Percentiles rank a stretch among this genome's conserved stretches.
These are phyloP conservation scores for Phialophora chinensis DNA, from an alignment of 2,329 filamentous ascomycete genomes.

Conservation along the genomic window DNA sequence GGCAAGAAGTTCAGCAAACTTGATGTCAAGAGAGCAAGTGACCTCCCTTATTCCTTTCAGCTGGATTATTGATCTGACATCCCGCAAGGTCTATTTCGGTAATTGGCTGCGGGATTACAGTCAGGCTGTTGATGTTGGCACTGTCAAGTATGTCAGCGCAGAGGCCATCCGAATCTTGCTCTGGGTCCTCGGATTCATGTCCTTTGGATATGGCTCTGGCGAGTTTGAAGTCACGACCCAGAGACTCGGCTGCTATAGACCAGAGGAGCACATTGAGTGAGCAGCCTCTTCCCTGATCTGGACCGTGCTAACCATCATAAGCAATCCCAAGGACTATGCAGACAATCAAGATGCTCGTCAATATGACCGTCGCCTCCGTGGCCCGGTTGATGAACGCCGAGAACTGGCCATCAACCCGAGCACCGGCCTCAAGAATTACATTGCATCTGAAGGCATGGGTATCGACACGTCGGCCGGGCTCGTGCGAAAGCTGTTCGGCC, in stretches of 20 bases:
- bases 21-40: conserved; percentile 66
- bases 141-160: conserved; percentile 85
- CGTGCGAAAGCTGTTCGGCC: conserved; percentile 73
- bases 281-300: conserved; percentile 41
- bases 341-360: conserved; percentile 84
- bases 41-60: neutral
- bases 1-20: conserved; percentile 88
- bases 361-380: conserved; percentile 81
- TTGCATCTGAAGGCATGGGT: conserved; percentile 77
- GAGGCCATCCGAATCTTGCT: conserved; percentile 89
- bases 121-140: conserved; percentile 91
- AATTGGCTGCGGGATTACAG: conserved; percentile 96
- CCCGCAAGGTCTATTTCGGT: conserved; percentile 81
- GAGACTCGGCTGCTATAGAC: conserved; percentile 78
- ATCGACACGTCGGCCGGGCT: conserved; percentile 84
- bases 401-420: conserved; percentile 79
- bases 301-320: conserved; percentile 15
- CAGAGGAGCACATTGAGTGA: conserved; percentile 80
- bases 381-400: conserved; percentile 75
- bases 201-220: conserved; percentile 79
- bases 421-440: conserved; percentile 89
- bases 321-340: conserved; percentile 77
- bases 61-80: conserved; percentile 1
- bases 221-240: conserved; percentile 86
- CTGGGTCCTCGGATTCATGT: conserved; percentile 88